A percentile compares a stretch with the other conserved stretches of the same genome.
Conservation (phyloP, 257 asterid genomes). For the Mentha longifolia region DNA sequence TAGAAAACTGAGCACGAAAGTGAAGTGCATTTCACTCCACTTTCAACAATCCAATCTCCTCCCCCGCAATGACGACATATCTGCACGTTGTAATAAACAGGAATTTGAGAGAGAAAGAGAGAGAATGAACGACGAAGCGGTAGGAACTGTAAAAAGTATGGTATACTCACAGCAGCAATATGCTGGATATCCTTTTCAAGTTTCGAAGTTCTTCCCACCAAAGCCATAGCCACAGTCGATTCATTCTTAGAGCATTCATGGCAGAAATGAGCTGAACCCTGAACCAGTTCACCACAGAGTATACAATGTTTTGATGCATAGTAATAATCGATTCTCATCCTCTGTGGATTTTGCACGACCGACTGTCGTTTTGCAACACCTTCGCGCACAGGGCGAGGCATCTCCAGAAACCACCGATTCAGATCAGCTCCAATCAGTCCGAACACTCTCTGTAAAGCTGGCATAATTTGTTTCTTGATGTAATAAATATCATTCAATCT, state of each 20-base stretch:
- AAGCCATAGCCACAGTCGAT: slow-evolving; percentile 60
- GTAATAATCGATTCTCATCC: slow-evolving; percentile 81
- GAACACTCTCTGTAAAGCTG: slow-evolving; percentile 85
- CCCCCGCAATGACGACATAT: slow-evolving; percentile 94
- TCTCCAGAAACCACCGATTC: slow-evolving; percentile 79
- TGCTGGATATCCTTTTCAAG: slow-evolving; percentile 82
- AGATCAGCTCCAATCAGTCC: slow-evolving; percentile 93
- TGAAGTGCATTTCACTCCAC: slow-evolving; percentile 87
- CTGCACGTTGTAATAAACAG: slow-evolving; percentile 40
- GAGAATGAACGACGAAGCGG: neutral
- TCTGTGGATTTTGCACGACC: slow-evolving; percentile 49
- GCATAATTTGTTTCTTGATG: slow-evolving; percentile 90
- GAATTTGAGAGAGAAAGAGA: neutral
- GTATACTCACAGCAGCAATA: slow-evolving; percentile 83
- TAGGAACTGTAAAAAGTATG: neutral
- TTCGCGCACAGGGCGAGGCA: slow-evolving; percentile 86
- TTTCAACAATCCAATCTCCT: slow-evolving; percentile 84
- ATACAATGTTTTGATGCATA: slow-evolving; percentile 80
- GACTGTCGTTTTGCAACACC: slow-evolving; percentile 57
- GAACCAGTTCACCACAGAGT: slow-evolving; percentile 79
- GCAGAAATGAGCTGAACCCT: slow-evolving; percentile 68
- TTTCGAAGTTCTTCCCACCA: slow-evolving; percentile 79
- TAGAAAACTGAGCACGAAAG: slow-evolving; percentile 87
- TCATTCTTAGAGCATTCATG: slow-evolving; percentile 63
- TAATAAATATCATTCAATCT: slow-evolving; percentile 83